Percentiles rank a stretch among this genome's conserved stretches.
Evolutionary conservation across 768 basidiomycete genomes (phyloP).

Genomic region (Tylopilus plumbeoviolaceoides): DNA sequence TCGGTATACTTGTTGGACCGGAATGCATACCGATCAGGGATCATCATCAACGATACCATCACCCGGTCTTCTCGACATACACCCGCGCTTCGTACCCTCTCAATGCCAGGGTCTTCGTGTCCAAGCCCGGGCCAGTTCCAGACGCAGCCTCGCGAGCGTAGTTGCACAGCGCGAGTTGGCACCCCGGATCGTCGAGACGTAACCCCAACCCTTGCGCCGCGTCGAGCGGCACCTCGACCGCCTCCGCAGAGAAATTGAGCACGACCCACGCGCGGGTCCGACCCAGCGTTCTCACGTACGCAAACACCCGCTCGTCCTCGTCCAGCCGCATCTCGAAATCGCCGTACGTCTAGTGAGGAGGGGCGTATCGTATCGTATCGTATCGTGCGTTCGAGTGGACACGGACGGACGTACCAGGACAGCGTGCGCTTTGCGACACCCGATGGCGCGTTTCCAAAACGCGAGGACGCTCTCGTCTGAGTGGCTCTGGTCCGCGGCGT

Average conservation of each 20-base stretch:
- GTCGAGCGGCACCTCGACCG: slow-evolving; percentile 13
- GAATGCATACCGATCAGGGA: not conserved
- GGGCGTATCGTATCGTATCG: no score
- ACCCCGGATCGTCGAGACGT: not conserved
- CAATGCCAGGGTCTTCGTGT: slow-evolving; percentile 7
- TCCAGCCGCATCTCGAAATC: slow-evolving; percentile 49
- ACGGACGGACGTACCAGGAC: slow-evolving; percentile 42
- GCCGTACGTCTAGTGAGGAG: slow-evolving; percentile 49
- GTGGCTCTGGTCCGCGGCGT: slow-evolving; percentile 31
- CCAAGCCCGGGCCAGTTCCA: not conserved
- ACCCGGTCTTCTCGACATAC: slow-evolving; percentile 1
- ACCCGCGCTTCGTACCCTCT: slow-evolving; percentile 31
- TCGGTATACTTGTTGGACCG: not conserved
- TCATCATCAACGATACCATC: not conserved
- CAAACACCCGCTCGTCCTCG: slow-evolving; percentile 49
- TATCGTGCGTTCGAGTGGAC: no score
- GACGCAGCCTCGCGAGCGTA: slow-evolving; percentile 8
- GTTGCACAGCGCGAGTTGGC: slow-evolving; percentile 24
- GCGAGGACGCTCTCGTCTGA: slow-evolving; percentile 43
- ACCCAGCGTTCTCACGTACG: slow-evolving; percentile 44
- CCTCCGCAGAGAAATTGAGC: slow-evolving; percentile 43
- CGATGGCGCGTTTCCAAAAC: slow-evolving; percentile 60
- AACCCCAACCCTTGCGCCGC: not conserved
- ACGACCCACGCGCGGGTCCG: slow-evolving; percentile 35
- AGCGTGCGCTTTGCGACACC: slow-evolving; percentile 48